Percentiles rank a stretch among this genome's conserved stretches.
These are phyloP conservation scores for Jaltomata sinuosa DNA, from an alignment of 257 asterid species.

Conservation along the genomic window DNA sequence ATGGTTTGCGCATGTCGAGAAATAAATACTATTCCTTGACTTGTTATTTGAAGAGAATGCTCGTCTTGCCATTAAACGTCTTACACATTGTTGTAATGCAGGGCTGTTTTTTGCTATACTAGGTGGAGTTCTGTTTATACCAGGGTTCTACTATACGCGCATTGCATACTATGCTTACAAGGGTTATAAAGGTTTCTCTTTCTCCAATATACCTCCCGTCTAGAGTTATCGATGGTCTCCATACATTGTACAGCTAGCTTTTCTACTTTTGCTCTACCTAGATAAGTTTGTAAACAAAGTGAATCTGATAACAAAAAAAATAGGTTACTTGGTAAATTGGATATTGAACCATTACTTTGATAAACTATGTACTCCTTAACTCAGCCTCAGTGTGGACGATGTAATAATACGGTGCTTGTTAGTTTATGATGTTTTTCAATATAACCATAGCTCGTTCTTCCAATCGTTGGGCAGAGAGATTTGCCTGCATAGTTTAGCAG, in stretches of 20 bases:
- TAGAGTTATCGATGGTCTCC: constrained; percentile 17
- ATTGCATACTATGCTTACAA: constrained; percentile 95
- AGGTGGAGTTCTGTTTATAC: constrained; percentile 79
- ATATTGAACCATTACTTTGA: not conserved
- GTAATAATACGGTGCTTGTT: not conserved
- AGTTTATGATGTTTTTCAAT: not conserved
- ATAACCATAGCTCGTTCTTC: not conserved
- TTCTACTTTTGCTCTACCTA: not conserved
- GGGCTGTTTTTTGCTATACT: constrained; percentile 79
- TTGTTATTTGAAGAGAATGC: not conserved
- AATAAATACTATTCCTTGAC: not conserved
- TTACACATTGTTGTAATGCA: constrained; percentile 16
- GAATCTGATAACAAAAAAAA: too few species aligned
- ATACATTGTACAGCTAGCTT: constrained; percentile 44
- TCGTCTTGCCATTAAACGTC: not conserved
- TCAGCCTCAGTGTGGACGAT: not conserved
- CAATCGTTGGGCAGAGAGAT: not conserved
- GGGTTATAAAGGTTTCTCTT: constrained; percentile 94
- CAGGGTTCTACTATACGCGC: constrained; percentile 90
- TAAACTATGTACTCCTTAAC: not conserved
- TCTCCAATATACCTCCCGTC: constrained; percentile 82
- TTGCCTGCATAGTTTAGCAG: not conserved
- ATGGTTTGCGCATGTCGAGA: not conserved
- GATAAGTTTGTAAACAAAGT: not conserved
- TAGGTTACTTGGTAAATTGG: not conserved